Evolutionary conservation across 2,329 filamentous ascomycete species (phyloP), one percentile per base, ranked within the genome.

Genomic region (Samsoniella hepiali): DNA sequence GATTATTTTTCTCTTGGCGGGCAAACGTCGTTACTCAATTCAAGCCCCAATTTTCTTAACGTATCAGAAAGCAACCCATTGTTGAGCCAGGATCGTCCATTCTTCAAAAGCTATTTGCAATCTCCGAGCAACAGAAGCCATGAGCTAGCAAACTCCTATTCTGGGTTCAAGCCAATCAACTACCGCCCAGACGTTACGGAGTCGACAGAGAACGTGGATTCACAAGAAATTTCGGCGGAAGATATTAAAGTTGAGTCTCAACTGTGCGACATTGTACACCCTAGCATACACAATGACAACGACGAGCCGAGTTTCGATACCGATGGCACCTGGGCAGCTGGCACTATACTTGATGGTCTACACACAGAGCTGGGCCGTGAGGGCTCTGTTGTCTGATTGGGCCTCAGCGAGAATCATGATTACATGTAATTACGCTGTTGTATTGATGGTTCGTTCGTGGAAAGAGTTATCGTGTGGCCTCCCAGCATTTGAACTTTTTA

Each of bases 111-210:
- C 34, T 68, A 64, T 45, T 68, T 72, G 45, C 58, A 68, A 42
- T 66, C 68, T 3, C 56, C 67, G 6, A 67, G 32, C 22, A 38
- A 31, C 17, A 47, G 42, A 32, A 22, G 13, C 2, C 62, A 53
- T 29, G 47, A 60, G 36, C 64, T 68, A 29, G 56, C 68, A 10
- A 63, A 72, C 17, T 67, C 71, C 15, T 70, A 71, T 0, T 64
- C 75, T 27, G 67, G 68, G 5, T 75, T 77, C 61, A 70, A 71
- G 11, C 67, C 73, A 9, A 67, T 73, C 34, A 75, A 72, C 49
- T 68, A 69, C 22, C 63, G 57, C 27, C 63, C 58, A 11, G 68
- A 72, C 3, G 62, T 65, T 11, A 55, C 51, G 5, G 68, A 69
- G 32, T 54, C 66, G 22, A 44, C 63, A 31, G 66, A 66, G 31